phyloP scores from a whole-genome alignment of 2,329 filamentous ascomycete species.

The Acrocalymma vagum region DNA sequence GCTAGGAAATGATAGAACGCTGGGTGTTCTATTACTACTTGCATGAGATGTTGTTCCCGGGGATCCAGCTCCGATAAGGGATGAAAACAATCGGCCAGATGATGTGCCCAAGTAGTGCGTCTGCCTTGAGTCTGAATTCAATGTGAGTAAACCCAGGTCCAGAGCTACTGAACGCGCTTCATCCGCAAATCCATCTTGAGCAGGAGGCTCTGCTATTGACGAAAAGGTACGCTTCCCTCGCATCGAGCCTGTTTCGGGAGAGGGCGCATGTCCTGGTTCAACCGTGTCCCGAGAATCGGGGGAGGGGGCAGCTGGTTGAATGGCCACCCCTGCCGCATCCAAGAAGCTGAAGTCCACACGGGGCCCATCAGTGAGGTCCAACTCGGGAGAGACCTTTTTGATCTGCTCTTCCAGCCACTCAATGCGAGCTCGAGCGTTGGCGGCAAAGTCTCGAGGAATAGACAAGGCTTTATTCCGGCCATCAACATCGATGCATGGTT shows the following conservation, averaged over 20 bases:
- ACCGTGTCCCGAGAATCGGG: no score
- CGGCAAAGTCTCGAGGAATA: conserved; percentile 44
- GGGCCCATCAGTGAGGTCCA: conserved; percentile 40
- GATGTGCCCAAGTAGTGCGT: conserved; percentile 50
- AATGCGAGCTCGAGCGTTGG: conserved; percentile 38
- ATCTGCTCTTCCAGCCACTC: conserved; percentile 47
- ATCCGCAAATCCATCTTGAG: conserved; percentile 21
- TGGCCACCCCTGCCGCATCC: background rate
- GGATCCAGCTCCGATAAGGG: conserved; percentile 25
- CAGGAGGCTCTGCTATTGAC: background rate
- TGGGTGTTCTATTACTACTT: background rate
- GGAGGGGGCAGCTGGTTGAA: no score
- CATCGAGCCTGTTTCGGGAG: background rate
- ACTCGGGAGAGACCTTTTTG: conserved; percentile 29
- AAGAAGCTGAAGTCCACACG: conserved; percentile 24
- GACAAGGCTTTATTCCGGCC: conserved; percentile 44
- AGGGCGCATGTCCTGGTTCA: no score
- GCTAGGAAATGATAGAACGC: conserved; percentile 2
- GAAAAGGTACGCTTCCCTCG: conserved; percentile 3
- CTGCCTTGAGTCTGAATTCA: conserved; percentile 50
- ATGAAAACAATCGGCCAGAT: conserved; percentile 47
- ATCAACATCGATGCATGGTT: conserved; percentile 50
- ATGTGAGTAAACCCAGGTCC: conserved; percentile 47
- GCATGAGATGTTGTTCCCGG: conserved; percentile 5
- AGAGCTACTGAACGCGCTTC: conserved; percentile 42